Evolutionary conservation across 164 flowering plant species (phyloP).

Genomic region (Liquidambar formosana): DNA sequence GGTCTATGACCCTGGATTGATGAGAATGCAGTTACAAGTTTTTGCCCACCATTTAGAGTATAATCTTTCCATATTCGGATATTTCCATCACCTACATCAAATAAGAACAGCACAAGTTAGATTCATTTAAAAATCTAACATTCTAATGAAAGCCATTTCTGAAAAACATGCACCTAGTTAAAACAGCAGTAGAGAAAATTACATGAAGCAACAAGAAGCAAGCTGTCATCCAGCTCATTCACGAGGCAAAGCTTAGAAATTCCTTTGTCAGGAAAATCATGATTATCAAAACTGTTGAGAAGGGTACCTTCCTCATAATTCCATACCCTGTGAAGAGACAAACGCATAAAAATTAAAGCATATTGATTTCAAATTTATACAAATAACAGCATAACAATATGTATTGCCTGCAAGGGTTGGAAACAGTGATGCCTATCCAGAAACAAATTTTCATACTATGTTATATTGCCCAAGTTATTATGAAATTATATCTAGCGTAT

Average conservation of each 20-base stretch:
- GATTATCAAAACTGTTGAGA: constrained; percentile 83
- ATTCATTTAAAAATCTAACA: not conserved
- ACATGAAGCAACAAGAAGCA: constrained; percentile 98
- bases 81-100: constrained; percentile 76
- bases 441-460: no score
- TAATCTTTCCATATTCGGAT: constrained; percentile 94
- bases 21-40: constrained; percentile 91
- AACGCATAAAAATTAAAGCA: not conserved
- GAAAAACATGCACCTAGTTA: not conserved
- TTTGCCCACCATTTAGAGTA: constrained; percentile 57
- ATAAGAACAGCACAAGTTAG: not conserved
- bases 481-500: no score
- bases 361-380: no score
- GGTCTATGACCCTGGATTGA: constrained; percentile 88
- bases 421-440: no score
- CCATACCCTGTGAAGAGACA: constrained; percentile 64
- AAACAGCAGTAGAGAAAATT: constrained; percentile 31
- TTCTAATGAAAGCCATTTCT: not conserved
- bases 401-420: no score
- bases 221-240: constrained; percentile 93
- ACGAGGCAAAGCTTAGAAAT: constrained; percentile 88
- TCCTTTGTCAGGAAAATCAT: constrained; percentile 83
- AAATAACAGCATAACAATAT: no score
- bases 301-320: constrained; percentile 72
- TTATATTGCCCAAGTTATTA: no score